These are phyloP conservation scores for Lentinula boryana DNA, from an alignment of 768 basidiomycete genomes.

Conservation along the genomic window DNA sequence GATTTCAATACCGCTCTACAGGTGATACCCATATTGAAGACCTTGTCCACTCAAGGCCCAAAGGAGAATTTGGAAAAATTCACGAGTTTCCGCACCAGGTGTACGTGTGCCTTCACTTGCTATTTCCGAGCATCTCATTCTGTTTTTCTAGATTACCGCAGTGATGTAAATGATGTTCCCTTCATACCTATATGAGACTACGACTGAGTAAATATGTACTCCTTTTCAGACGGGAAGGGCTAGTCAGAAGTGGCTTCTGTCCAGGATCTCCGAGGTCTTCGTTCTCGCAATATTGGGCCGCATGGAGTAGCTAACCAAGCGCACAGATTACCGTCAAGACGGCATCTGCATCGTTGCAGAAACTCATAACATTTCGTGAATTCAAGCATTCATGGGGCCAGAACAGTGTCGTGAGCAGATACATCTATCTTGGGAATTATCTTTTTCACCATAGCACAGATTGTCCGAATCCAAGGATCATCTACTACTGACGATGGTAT, in stretches of 20 bases:
- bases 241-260: constrained; percentile 74
- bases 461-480: constrained; percentile 72
- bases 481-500: constrained; percentile 53
- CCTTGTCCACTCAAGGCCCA: constrained; percentile 61
- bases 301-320: not conserved
- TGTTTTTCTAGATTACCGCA: constrained; percentile 55
- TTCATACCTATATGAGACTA: constrained; percentile 9
- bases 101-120: constrained; percentile 34
- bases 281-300: constrained; percentile 4
- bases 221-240: constrained; percentile 58
- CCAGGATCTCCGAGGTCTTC: constrained; percentile 57
- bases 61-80: constrained; percentile 60
- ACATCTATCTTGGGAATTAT: not conserved
- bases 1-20: not conserved
- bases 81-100: constrained; percentile 66
- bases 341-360: constrained; percentile 50
- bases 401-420: constrained; percentile 56
- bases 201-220: constrained; percentile 8
- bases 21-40: constrained; percentile 57
- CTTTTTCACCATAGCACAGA: constrained; percentile 33
- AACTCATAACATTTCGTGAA: constrained; percentile 60
- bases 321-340: constrained; percentile 57
- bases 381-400: constrained; percentile 84
- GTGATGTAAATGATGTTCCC: constrained; percentile 46
- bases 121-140: constrained; percentile 11